Conservation (phyloP, 2,329 filamentous ascomycete genomes). For the Huntiella bhutanensis region DNA sequence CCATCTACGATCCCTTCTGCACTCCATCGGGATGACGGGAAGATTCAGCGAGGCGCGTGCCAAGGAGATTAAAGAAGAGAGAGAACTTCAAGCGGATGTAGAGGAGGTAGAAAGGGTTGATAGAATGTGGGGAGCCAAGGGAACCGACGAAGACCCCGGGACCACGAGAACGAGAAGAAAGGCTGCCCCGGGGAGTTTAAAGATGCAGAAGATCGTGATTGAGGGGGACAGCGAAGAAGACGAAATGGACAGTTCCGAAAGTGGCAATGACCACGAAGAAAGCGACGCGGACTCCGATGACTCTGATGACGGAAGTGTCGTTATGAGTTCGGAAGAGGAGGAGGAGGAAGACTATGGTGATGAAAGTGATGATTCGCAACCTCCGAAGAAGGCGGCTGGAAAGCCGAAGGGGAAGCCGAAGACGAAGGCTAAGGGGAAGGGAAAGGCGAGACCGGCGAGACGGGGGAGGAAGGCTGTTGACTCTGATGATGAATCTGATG, state of each 20-base stretch:
- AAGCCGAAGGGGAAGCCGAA: background rate
- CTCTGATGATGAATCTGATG: background rate
- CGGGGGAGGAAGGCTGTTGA: background rate
- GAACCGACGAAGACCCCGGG: slow-evolving; percentile 24
- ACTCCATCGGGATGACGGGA: slow-evolving; percentile 71
- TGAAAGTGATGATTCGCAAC: slow-evolving; percentile 7
- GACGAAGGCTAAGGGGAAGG: background rate
- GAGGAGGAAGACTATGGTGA: slow-evolving; percentile 5
- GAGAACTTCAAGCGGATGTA: slow-evolving; percentile 69
- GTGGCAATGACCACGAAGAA: slow-evolving; percentile 17
- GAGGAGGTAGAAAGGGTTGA: slow-evolving; percentile 72
- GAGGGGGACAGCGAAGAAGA: slow-evolving; percentile 16
- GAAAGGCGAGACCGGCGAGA: background rate
- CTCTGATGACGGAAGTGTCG: slow-evolving; percentile 3
- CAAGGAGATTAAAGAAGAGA: slow-evolving; percentile 65
- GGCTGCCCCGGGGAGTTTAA: slow-evolving; percentile 12
- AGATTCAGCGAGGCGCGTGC: slow-evolving; percentile 75
- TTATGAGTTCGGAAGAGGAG: slow-evolving; percentile 5
- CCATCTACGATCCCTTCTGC: slow-evolving; percentile 61
- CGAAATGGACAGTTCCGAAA: slow-evolving; percentile 14
- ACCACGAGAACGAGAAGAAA: slow-evolving; percentile 22
- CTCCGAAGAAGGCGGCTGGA: background rate
- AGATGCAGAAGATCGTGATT: slow-evolving; percentile 18
- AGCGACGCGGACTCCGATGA: slow-evolving; percentile 31
- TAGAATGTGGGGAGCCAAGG: slow-evolving; percentile 56